Conservation (phyloP, 441 rosid genomes). For the Jatropha podagrica region DNA sequence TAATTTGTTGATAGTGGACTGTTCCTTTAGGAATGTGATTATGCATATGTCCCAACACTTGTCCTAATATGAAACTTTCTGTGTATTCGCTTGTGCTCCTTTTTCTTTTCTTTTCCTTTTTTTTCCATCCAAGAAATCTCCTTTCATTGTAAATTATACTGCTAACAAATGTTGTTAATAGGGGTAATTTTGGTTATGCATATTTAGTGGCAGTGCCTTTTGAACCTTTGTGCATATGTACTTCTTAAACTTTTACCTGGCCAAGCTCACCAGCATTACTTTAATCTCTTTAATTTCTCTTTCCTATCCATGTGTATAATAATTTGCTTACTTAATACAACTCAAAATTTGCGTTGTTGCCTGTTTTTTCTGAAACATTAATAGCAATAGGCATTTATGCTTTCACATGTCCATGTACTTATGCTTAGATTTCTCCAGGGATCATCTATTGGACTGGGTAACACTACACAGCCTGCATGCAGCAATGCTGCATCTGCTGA, state of each 20-base stretch:
- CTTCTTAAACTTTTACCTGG: not conserved
- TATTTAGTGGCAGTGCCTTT: not conserved
- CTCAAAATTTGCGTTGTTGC: not conserved
- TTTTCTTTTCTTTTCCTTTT: not conserved
- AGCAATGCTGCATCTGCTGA: slow-evolving; percentile 81
- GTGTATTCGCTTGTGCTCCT: not conserved
- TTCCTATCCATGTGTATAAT: not conserved
- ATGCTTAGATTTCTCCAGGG: slow-evolving; percentile 39
- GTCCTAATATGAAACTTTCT: not conserved
- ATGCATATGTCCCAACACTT: not conserved
- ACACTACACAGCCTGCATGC: slow-evolving; percentile 59
- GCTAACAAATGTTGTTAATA: not conserved
- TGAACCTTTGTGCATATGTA: not conserved
- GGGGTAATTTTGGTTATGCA: not conserved
- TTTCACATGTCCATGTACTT: slow-evolving; percentile 10
- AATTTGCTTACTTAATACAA: not conserved
- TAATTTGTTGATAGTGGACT: not conserved
- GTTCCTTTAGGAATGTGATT: not conserved
- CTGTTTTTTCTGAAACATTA: not conserved
- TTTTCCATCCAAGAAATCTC: not conserved
- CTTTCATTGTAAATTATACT: not conserved
- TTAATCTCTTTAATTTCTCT: not conserved
- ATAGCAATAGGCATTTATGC: not conserved
- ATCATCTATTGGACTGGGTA: slow-evolving; percentile 52
- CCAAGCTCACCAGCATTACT: not conserved